These are phyloP conservation scores for Pseudogymnoascus verrucosus DNA, from an alignment of 2,329 filamentous ascomycete species.

Conservation along the genomic window DNA sequence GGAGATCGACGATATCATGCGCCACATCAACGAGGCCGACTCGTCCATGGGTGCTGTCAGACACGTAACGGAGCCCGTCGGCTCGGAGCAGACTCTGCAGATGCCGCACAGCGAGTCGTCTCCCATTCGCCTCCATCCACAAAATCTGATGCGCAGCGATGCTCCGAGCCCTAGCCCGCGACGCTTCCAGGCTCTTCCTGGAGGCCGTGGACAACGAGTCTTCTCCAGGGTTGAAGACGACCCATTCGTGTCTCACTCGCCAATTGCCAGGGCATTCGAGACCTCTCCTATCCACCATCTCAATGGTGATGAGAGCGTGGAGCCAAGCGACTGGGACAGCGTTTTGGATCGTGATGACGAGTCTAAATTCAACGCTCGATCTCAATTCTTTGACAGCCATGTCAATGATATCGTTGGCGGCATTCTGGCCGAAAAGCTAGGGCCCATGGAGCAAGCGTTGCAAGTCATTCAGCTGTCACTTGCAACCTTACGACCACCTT, in stretches of 20 bases:
- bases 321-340: conserved; percentile 87
- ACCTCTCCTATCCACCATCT: conserved; percentile 54
- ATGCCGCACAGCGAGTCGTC: conserved; percentile 34
- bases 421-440: conserved; percentile 66
- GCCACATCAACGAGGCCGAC: conserved; percentile 66
- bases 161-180: conserved; percentile 66
- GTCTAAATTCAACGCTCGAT: conserved; percentile 70
- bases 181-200: conserved; percentile 40
- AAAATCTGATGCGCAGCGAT: conserved; percentile 53
- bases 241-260: conserved; percentile 24
- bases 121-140: conserved; percentile 45
- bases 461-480: conserved; percentile 66
- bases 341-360: conserved; percentile 76
- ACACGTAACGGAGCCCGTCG: conserved; percentile 48
- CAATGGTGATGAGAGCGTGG: conserved; percentile 54
- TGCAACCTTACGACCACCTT: conserved; percentile 46
- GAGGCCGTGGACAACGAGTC: conserved; percentile 38
- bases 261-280: conserved; percentile 39
- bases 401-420: conserved; percentile 80
- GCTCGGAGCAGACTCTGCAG: conserved; percentile 5
- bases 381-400: conserved; percentile 82
- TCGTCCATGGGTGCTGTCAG: conserved; percentile 52
- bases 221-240: conserved; percentile 40
- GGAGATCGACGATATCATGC: conserved; percentile 90
- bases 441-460: conserved; percentile 74